Base-by-base conservation (phyloP, 1,139 yeast species). In the Diutina sp. region DNA sequence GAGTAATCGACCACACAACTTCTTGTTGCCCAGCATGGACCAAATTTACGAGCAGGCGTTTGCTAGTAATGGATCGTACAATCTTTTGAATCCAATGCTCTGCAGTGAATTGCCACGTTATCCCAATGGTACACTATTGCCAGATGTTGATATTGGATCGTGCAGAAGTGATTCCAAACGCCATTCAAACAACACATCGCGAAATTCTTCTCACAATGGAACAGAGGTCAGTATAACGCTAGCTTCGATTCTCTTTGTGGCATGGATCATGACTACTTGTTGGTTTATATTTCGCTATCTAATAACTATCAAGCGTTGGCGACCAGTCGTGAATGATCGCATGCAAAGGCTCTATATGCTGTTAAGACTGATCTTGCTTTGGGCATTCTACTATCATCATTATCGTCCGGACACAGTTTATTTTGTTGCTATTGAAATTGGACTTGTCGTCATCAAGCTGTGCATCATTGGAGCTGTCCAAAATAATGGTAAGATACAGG, bases 311-410 rank as follows among this genome's bases (percentile, higher is more conserved):
- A 60, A 61, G 28, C 55, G 59, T 9, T 61, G 63, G 59, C 58
- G 64, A 18, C 21, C 67, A 2, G 56, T 53, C 8, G 57, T 59
- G 29, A 71, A 61, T 57, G 61, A 63, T n/a, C 67, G 66, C 16
- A 63, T 72, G n/a, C 61, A 69, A 9, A 67, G 67, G 58, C 62
- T 81, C 4, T 81, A 80, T 62, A 74, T 82, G 1, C 78, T 82
- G 1, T 69, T 79, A 57, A 74, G 70, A 58, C 68, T 74, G 2
- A 73, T 80, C 54, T 68, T 79, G 57, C 59, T 73, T 2, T 81
- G 84, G 83, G 73, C 78, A 3, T 69, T 69, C 55, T 64, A 72
- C 30, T 81, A 80, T 63, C 72, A 73, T 58, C 69, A 70, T 41
- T 78, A 74, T 62, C 71, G 72, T 32, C 83, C 84, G 1, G 66